phyloP scores from a whole-genome alignment of 257 asterid species.

The Galeopsis tetrahit region DNA sequence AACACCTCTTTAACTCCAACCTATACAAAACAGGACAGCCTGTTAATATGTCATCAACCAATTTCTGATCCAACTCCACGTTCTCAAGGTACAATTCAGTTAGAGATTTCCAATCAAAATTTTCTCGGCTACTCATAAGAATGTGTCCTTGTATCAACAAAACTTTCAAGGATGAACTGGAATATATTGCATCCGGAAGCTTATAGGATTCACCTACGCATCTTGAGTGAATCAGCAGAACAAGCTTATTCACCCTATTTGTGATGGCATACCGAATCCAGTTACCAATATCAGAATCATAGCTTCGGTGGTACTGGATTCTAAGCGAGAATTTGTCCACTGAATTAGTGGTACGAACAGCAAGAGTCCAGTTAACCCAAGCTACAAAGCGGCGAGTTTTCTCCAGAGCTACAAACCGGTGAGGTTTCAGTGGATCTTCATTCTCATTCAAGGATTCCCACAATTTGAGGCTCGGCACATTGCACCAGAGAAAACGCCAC shows the following conservation, averaged over 20 bases:
- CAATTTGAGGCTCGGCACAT: not conserved
- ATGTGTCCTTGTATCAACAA: not conserved
- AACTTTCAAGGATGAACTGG: not conserved
- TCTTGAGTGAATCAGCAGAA: not conserved
- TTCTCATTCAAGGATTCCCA: not conserved
- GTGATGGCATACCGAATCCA: conserved; percentile 23
- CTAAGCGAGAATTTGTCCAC: conserved; percentile 5
- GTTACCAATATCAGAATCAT: not conserved
- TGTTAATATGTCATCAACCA: not conserved
- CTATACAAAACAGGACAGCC: conserved; percentile 22
- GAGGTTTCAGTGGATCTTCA: not conserved
- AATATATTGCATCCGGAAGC: conserved; percentile 1
- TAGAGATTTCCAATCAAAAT: conserved; percentile 15
- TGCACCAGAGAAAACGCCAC: not conserved
- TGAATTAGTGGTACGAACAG: not conserved
- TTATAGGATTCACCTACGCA: not conserved
- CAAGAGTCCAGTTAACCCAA: not conserved
- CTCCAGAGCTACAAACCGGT: not conserved
- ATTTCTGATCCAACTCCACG: not conserved
- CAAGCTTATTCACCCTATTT: conserved; percentile 11
- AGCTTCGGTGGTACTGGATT: not conserved
- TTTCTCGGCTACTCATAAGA: not conserved
- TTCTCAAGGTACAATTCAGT: not conserved
- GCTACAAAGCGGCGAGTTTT: not conserved
- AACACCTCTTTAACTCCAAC: not conserved